These are phyloP conservation scores for Backusella macrospora DNA, from an alignment of 192 early-diverging fungal genomes.

Conservation along the genomic window DNA sequence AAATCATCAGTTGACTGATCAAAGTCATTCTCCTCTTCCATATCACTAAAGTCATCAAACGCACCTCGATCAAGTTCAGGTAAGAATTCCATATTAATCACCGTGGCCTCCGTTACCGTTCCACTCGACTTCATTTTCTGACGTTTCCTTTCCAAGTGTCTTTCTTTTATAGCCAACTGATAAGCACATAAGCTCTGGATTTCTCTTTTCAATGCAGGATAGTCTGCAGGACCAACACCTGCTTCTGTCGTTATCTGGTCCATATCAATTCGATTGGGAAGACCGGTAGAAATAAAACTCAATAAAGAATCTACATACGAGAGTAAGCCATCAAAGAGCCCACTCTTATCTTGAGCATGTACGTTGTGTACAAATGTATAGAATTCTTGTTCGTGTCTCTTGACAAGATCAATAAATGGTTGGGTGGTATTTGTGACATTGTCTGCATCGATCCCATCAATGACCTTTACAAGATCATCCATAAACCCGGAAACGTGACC, in stretches of 20 bases:
- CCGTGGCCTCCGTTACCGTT: not conserved
- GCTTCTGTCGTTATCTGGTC: slow-evolving; percentile 33
- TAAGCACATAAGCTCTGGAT: slow-evolving; percentile 36
- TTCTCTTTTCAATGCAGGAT: slow-evolving; percentile 34
- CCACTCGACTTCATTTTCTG: slow-evolving; percentile 38
- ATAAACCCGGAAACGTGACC: slow-evolving; percentile 51
- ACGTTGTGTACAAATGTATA: slow-evolving; percentile 60
- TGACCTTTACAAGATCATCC: slow-evolving; percentile 56
- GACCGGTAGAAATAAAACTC: slow-evolving; percentile 43
- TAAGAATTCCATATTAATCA: not conserved
- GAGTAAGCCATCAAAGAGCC: slow-evolving; percentile 52
- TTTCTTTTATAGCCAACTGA: slow-evolving; percentile 36
- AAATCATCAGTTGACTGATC: not conserved
- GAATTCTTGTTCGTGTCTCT: slow-evolving; percentile 53
- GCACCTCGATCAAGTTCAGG: slow-evolving; percentile 10
- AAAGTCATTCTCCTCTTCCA: slow-evolving; percentile 19
- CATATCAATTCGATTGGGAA: slow-evolving; percentile 35
- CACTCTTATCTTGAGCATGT: slow-evolving; percentile 47
- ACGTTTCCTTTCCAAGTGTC: slow-evolving; percentile 41
- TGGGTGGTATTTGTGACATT: slow-evolving; percentile 38
- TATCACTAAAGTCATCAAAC: slow-evolving; percentile 50
- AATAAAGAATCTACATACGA: slow-evolving; percentile 49
- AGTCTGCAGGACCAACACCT: slow-evolving; percentile 25
- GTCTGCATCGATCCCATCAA: slow-evolving; percentile 46
- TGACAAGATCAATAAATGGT: slow-evolving; percentile 49